phyloP scores from a whole-genome alignment of 2,329 filamentous ascomycete genomes.

The Parafenestella ontariensis region DNA sequence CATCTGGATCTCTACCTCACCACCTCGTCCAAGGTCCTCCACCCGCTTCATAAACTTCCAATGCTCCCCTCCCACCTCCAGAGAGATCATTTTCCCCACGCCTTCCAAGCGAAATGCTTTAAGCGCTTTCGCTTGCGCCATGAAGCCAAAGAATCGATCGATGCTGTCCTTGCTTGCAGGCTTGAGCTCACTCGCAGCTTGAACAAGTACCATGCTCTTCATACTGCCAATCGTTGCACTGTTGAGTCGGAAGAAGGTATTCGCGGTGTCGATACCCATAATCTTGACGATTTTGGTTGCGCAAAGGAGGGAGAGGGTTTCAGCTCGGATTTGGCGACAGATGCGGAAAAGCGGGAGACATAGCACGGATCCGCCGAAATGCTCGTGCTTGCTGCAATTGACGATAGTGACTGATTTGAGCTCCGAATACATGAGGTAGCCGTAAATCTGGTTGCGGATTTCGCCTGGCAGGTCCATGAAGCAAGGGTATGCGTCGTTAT shows the following conservation, averaged over 20 bases:
- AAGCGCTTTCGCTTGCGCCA: slow-evolving; percentile 4
- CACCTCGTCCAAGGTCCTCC: not conserved
- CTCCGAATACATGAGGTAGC: slow-evolving; percentile 15
- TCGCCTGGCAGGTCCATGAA: slow-evolving; percentile 32
- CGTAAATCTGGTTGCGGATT: slow-evolving; percentile 31
- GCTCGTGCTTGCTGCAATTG: slow-evolving; percentile 2
- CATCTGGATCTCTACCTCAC: not conserved
- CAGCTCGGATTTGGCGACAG: slow-evolving; percentile 26
- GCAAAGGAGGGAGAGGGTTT: slow-evolving; percentile 28
- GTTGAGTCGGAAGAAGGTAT: slow-evolving; percentile 13
- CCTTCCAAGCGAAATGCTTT: not conserved
- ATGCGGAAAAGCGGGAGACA: slow-evolving; percentile 25
- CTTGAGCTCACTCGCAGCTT: not conserved
- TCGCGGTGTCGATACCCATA: slow-evolving; percentile 6
- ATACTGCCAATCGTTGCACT: slow-evolving; percentile 3
- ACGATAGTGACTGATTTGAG: slow-evolving; percentile 6
- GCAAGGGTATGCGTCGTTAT: too few species aligned
- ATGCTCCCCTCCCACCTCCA: not conserved
- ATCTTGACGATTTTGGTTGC: slow-evolving; percentile 19
- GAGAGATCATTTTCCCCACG: not conserved
- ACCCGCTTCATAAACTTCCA: slow-evolving; percentile 7
- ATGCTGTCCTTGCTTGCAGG: not conserved
- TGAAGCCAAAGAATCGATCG: slow-evolving; percentile 1
- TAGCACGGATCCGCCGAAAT: slow-evolving; percentile 17
- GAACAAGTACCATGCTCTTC: slow-evolving; percentile 4